Conservation (phyloP, 1,139 yeast genomes). For the Candida tunisiensis region DNA sequence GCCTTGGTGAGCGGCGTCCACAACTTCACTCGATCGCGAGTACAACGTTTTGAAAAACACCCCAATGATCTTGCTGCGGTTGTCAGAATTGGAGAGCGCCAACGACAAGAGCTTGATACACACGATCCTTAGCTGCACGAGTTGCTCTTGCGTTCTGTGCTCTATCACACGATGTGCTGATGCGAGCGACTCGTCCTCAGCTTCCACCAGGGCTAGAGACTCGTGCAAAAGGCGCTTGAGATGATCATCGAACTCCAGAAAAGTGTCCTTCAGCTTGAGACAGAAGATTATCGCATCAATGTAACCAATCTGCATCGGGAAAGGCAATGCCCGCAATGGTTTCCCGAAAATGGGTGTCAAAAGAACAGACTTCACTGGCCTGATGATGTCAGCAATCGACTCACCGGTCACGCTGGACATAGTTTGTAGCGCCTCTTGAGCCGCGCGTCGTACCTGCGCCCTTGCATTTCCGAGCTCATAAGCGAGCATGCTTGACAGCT, state of each 20-base stretch:
- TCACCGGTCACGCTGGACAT: constrained; percentile 56
- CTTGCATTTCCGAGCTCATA: constrained; percentile 88
- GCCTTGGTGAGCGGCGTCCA: constrained; percentile 87
- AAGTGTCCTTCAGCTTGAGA: constrained; percentile 61
- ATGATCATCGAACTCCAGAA: constrained; percentile 78
- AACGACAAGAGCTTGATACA: constrained; percentile 72
- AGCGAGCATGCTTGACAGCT: constrained; percentile 72
- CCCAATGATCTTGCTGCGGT: constrained; percentile 73
- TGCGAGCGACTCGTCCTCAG: constrained; percentile 90
- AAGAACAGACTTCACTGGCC: constrained; percentile 67
- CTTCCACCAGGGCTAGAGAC: constrained; percentile 89
- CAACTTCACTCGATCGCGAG: constrained; percentile 71
- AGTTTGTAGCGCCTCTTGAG: constrained; percentile 52
- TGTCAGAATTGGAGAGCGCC: constrained; percentile 45
- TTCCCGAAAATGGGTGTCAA: constrained; percentile 92
- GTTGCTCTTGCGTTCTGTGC: constrained; percentile 73
- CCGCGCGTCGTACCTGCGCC: constrained; percentile 63
- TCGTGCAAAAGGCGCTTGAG: constrained; percentile 70
- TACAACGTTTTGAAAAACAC: constrained; percentile 90
- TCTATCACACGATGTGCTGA: constrained; percentile 77
- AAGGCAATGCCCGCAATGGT: constrained; percentile 90
- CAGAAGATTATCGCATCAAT: constrained; percentile 93
- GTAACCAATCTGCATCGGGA: constrained; percentile 97
- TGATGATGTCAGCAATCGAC: constrained; percentile 57
- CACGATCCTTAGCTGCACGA: constrained; percentile 73